These are phyloP conservation scores for Ascocoryne sarcoides DNA, from an alignment of 2,329 filamentous ascomycete genomes.

Conservation along the genomic window DNA sequence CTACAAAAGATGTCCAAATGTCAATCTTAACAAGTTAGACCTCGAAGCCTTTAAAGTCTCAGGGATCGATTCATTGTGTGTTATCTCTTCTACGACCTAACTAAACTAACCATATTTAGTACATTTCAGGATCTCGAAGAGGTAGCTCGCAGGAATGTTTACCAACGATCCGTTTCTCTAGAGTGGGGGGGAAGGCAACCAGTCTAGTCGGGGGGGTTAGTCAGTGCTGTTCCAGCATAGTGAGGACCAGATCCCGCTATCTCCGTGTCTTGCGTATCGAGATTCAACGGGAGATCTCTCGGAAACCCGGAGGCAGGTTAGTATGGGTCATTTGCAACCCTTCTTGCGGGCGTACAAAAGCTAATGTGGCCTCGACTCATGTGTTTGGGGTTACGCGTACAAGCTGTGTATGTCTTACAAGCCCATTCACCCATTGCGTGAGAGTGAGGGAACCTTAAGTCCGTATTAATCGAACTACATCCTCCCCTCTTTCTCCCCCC, in stretches of 20 bases:
- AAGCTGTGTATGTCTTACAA: conserved; percentile 14
- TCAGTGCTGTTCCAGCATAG: conserved; percentile 20
- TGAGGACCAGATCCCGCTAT: conserved; percentile 20
- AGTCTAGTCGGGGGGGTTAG: conserved; percentile 21
- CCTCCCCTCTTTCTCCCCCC: no score
- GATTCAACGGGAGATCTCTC: conserved; percentile 20
- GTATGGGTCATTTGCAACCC: conserved; percentile 8
- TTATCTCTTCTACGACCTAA: conserved; percentile 10
- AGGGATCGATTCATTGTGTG: conserved; percentile 19
- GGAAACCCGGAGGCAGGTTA: conserved; percentile 17
- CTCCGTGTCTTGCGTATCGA: conserved; percentile 21
- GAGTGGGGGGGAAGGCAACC: conserved; percentile 13
- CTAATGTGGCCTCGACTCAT: conserved; percentile 11
- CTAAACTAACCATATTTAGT: conserved; percentile 13
- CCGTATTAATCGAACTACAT: no score
- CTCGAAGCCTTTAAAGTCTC: conserved; percentile 24
- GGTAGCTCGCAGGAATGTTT: conserved; percentile 12
- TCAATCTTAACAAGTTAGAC: conserved; percentile 20
- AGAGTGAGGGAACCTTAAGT: no score
- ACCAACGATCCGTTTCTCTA: conserved; percentile 20
- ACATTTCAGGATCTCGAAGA: conserved; percentile 12
- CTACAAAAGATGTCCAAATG: conserved; percentile 22
- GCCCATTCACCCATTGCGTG: conserved; percentile 14
- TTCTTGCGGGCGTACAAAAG: conserved; percentile 9
- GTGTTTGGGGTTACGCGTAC: conserved; percentile 10